Base-by-base conservation (phyloP, 2,329 filamentous ascomycete species). In the Pseudocercospora ulei region DNA sequence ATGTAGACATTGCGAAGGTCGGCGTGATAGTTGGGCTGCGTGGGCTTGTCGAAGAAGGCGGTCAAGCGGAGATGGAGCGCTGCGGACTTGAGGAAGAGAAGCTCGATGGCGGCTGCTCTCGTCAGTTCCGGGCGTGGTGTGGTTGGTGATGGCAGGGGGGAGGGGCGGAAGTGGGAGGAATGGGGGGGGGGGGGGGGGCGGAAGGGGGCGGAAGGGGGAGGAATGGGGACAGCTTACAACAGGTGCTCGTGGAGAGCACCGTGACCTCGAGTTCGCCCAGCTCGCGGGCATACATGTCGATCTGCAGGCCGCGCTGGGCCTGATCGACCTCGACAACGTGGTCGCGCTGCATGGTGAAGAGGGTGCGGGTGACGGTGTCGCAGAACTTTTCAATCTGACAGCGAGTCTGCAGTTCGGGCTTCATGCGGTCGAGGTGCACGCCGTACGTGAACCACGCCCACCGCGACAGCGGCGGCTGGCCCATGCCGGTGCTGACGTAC, bases 11-110 rank as follows among this genome's bases (percentile, higher is more conserved):
- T 75, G 65, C 84, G 77, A 4, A 90, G 66, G 53, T 87, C 81
- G 49, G 81, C 75, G 52, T 80, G 71, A 54, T 84, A 85, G 22
- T 76, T 76, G 0, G 77, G 72, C 1, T 79, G 80, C 18, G 72
- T 72, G 50, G 79, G 81, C 3, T 80, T 78, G 58, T 86, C 82
- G 58, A 87, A 90, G 65, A 88, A 87, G 1, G 81, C 82, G 12
- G 80, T 80, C 12, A 88, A 67, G 4, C 82, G 76, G 35, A 88
- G 73, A 56, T 88, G 83, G 3, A 90, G 68, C 30, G 73, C 74
- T 3, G 82, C 81, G 3, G 82, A 81, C 48, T 75, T 75, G 42
- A 87, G 68, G 53, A 87, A 79, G 4, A 86, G 70, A 40, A 62
- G 56, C 41, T 70, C 66, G 9, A 69, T 56, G 18, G 62, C 67